Evolutionary conservation across 345 rosid genomes (phyloP).

Genomic region (Citrus hindsii): DNA sequence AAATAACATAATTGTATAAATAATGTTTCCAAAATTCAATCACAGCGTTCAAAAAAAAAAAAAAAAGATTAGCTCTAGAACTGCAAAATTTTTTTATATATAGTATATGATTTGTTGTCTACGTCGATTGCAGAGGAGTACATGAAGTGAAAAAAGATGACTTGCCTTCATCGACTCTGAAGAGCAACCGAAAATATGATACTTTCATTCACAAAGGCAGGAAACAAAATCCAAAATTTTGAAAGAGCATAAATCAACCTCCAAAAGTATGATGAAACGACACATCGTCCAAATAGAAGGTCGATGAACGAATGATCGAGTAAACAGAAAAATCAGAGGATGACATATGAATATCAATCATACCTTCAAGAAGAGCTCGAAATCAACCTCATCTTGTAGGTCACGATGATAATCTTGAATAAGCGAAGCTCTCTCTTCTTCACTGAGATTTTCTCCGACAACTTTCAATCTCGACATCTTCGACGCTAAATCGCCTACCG

Average conservation of each 20-base stretch:
- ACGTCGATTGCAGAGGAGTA: no score
- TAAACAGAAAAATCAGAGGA: background rate
- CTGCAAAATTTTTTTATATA: no score
- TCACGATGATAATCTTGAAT: slow-evolving; percentile 56
- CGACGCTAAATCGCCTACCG: slow-evolving; percentile 71
- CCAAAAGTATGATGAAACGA: background rate
- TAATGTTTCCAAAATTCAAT: background rate
- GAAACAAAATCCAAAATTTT: background rate
- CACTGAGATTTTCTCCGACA: slow-evolving; percentile 75
- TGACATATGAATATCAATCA: no score
- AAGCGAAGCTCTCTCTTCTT: slow-evolving; percentile 62
- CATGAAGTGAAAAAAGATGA: background rate
- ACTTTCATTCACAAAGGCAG: background rate
- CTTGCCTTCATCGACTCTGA: background rate
- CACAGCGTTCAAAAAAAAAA: no score
- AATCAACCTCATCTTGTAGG: slow-evolving; percentile 78
- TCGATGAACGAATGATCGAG: background rate
- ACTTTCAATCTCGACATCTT: slow-evolving; percentile 82
- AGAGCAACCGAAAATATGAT: background rate
- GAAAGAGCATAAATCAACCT: background rate
- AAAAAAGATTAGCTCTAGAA: background rate
- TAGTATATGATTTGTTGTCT: no score
- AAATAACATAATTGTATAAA: background rate
- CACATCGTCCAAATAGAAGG: no score
- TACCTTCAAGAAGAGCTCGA: slow-evolving; percentile 92